Base-by-base conservation (phyloP, 169 alveolate species). In the Sarcocystis neurona region DNA sequence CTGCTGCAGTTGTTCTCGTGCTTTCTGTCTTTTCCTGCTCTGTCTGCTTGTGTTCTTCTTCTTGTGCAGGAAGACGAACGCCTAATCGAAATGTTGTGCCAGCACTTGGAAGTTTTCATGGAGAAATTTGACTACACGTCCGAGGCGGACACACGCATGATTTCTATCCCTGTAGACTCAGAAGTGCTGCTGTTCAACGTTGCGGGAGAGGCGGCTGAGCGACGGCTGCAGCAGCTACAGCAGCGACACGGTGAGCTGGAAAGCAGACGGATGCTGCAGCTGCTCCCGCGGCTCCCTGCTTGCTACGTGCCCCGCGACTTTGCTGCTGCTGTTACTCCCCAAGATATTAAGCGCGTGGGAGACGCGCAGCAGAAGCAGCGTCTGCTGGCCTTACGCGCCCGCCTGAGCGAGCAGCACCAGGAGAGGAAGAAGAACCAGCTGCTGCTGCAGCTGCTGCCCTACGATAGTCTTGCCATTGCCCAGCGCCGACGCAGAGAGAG, bases 61-160 rank as follows among this genome's bases (percentile, higher is more conserved):
- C 68, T 30, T 5, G 5, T 41, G 56, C 79, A 50, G 63, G 87
- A 72, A 6, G 91, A 87, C 56, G 91, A 87, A 44, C 85, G 79
- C 12, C 23, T 87, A 79, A 41, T 87, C 50, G 74, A 48, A n/a
- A 43, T 87, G 87, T 12, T 87, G 91, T 37, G 80, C 82, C 46
- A 79, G 0, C 85, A 87, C 68, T 3, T 87, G 56, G 78, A 48
- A n/a, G 53, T 87, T 32, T 87, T 87, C 84, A 87, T 87, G 91
- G 91, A 87, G 12, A 74, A 47, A 72, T 87, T 87, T 74, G 82
- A 79, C 39, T 75, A 87, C 43, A 87, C 86, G 0, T 85, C 91
- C 1, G 86, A 85, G 1, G 91, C 68, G 0, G 91, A 86, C 39
- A 43, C 50, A 23, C 39, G 48, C 2, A 46, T 86, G 90, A 85